Conservation (phyloP, 352 stramenopile species). For the Phytophthora podocarpi region DNA sequence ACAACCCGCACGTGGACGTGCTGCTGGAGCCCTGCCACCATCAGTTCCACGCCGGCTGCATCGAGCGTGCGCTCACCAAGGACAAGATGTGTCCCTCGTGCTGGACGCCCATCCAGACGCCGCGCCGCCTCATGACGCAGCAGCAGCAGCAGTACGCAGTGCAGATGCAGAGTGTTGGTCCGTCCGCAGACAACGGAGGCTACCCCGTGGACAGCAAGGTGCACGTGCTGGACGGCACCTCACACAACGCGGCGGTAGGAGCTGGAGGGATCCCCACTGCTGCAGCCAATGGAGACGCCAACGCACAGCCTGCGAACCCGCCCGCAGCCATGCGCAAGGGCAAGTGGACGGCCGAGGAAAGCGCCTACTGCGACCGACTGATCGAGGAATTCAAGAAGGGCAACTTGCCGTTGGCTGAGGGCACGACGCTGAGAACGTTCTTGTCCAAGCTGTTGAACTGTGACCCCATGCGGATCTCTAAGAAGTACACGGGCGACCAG, state of each 20-base stretch:
- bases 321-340: slow-evolving; percentile 84
- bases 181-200: background rate
- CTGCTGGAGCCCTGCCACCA: slow-evolving; percentile 73
- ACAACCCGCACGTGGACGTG: slow-evolving; percentile 44
- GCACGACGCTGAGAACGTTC: slow-evolving; percentile 97
- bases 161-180: slow-evolving; percentile 10
- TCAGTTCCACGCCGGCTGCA: slow-evolving; percentile 80
- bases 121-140: slow-evolving; percentile 51
- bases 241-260: slow-evolving; percentile 4
- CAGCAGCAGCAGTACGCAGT: slow-evolving; percentile 22
- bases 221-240: slow-evolving; percentile 25
- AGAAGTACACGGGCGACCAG: slow-evolving; percentile 98
- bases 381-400: slow-evolving; percentile 98
- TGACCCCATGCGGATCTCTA: slow-evolving; percentile 99
- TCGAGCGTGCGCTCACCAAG: slow-evolving; percentile 74
- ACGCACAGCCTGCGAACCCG: slow-evolving; percentile 3
- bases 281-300: slow-evolving; percentile 4
- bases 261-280: slow-evolving; percentile 1
- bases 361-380: slow-evolving; percentile 96
- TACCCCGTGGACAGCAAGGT: slow-evolving; percentile 31
- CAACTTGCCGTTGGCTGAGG: slow-evolving; percentile 96
- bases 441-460: slow-evolving; percentile 98
- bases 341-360: slow-evolving; percentile 98
- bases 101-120: slow-evolving; percentile 70
- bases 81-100: slow-evolving; percentile 81